Evolutionary conservation across 164 flowering plant species (phyloP), one percentile per base, ranked within the genome.

Genomic region (Umbellularia californica): DNA sequence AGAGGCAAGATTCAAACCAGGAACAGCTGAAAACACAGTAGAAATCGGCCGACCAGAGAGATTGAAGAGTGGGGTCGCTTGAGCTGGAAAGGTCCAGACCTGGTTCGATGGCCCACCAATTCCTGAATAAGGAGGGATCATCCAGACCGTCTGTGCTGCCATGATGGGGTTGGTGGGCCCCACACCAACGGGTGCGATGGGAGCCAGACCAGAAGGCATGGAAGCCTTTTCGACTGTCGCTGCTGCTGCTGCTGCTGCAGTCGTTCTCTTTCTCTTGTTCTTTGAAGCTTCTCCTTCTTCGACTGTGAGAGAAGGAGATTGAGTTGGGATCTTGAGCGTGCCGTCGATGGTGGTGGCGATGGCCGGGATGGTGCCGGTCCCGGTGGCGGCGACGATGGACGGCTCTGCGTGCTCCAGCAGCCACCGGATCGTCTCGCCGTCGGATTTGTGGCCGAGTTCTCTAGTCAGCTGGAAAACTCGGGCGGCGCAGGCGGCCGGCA

Each of bases 291-390:
- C 66, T 5, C 22, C 70, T 52, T 64, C 69, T 13, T 28, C 69
- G 25, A 67, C 50, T 33, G 77, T 9, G 60, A 55, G 60, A 47
- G 77, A 47, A 23, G 35, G 79, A 19, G 76, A 76, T 50, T 15
- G 83, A 64, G 87, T 86, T 6, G 90, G 87, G 28, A 84, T 82
- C 76, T 82, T 85, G 35, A 86, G 84, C 13, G 86, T 81, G 12
- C 89, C 86, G 52, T 77, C 83, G 15, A 86, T 86, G 12, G 88
- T 79, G 77, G 84, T 83, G 74, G 88, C 86, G 76, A 88, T 89
- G n/a, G 96, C 92, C 0, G 96, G 96, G 50, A 91, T 79, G 11
- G 96, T 91, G 2, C 96, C 93, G 50, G 96, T 91, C 0, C 96
- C 93, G 23, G 96, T 91, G 70, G 96, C 94, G 68, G 90, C 88